Evolutionary conservation across 2,329 filamentous ascomycete genomes (phyloP), one percentile per base, ranked within the genome.

Genomic region (Zopfia rhizophila): DNA sequence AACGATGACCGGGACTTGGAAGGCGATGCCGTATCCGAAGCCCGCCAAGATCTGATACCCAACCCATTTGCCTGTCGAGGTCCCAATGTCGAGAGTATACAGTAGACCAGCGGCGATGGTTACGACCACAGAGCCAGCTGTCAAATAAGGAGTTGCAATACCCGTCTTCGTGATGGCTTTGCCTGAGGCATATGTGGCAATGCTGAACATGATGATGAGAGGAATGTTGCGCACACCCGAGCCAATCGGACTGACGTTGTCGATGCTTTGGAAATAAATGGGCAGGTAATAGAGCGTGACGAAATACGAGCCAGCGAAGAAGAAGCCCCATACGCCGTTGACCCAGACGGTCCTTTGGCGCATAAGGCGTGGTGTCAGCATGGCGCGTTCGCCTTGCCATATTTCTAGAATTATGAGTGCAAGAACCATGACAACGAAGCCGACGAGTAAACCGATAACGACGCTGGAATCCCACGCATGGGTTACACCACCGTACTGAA

Each of bases 261-360:
- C 52, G 7, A 78, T 65, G 1, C 66, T 63, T 56, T 81, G 77
- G 61, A 81, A 80, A 54, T 78, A 80, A 23, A 80, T 74, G 7
- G 76, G 76, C 0, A 79, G 61, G 52, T 76, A 78, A 59, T 77
- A 79, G 7, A 78, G 52, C 2, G 72, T 38, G 11, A 74, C 17
- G 44, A 74, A 68, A 41, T 69, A 75, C 10, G 48, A 37, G 7
- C 73, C 72, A 53, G 50, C 29, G 42, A 63, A 55, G 48, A 75
- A 66, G 54, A 76, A 68, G 10, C 65, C 58, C 48, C 65, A 78
- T 7, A 65, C 38, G 22, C 61, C 70, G 19, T 61, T 58, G n/a
- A 63, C 58, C 13, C 51, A 63, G 32, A 78, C 61, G 2, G 63
- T 63, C 11, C 74, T 67, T 18, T 73, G 58, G 25, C 66, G 66